Conservation (phyloP, 2,329 filamentous ascomycete genomes). For the Epichloe gansuensis region DNA sequence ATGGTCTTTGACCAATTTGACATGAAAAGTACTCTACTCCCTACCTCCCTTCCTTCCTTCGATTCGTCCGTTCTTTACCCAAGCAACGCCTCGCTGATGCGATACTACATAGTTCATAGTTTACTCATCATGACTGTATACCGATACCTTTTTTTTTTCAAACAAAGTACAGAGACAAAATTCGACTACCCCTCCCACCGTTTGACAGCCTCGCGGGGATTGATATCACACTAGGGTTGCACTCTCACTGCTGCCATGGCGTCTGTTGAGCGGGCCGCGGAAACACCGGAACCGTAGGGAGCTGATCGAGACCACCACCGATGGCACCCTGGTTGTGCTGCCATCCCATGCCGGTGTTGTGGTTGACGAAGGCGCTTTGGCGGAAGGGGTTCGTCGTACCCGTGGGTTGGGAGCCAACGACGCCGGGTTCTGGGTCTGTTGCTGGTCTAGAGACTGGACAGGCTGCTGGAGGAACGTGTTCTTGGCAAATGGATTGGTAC, state of each 20-base stretch:
- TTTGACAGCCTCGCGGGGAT: neutral
- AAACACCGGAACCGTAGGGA: slow-evolving; percentile 75
- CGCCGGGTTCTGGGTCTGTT: slow-evolving; percentile 25
- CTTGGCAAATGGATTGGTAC: slow-evolving; percentile 47
- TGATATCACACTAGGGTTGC: neutral
- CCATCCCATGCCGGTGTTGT: slow-evolving; percentile 80
- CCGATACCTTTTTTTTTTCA: neutral
- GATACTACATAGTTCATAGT: neutral
- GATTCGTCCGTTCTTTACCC: neutral
- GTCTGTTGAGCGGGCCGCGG: slow-evolving; percentile 60
- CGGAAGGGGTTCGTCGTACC: slow-evolving; percentile 92
- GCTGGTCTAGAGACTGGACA: slow-evolving; percentile 28
- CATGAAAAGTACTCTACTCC: neutral
- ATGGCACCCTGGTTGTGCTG: slow-evolving; percentile 68
- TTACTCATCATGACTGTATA: slow-evolving; percentile 5
- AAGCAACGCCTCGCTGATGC: slow-evolving; percentile 9
- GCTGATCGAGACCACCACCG: slow-evolving; percentile 66
- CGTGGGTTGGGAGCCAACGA: slow-evolving; percentile 59
- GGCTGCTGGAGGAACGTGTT: slow-evolving; percentile 22
- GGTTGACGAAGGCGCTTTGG: slow-evolving; percentile 81
- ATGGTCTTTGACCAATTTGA: neutral
- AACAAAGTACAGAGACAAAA: neutral
- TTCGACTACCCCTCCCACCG: neutral
- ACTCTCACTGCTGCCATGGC: slow-evolving; percentile 40
- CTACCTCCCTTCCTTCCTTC: neutral